A percentile compares a stretch with the other conserved stretches of the same genome.
These are phyloP conservation scores for Botrytis pseudocinerea DNA, from an alignment of 2,329 filamentous ascomycete species.

Conservation along the genomic window DNA sequence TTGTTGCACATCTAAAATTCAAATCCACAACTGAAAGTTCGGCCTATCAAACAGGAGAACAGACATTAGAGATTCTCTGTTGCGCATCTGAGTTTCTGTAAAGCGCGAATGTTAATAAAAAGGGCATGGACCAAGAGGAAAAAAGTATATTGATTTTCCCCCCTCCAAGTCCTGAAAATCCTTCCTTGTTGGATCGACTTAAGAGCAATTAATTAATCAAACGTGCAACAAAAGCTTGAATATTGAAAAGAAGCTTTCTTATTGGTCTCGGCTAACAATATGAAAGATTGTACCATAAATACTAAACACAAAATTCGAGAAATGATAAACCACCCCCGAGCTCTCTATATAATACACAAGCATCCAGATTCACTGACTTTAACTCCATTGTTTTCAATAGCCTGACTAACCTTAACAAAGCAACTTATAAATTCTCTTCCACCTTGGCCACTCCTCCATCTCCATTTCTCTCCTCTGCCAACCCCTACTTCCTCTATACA, in stretches of 20 bases:
- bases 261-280: not conserved
- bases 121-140: not conserved
- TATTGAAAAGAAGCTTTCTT: not conserved
- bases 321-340: not conserved
- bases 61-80: not conserved
- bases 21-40: not conserved
- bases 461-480: not conserved
- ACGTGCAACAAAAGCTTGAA: not conserved
- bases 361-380: not conserved
- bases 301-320: not conserved
- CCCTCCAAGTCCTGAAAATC: too few relatives aligned
- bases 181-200: not conserved
- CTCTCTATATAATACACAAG: not conserved
- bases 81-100: not conserved
- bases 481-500: constrained; percentile 69
- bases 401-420: not conserved
- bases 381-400: not conserved
- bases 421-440: constrained; percentile 9
- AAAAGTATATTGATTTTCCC: not conserved
- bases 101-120: not conserved
- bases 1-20: not conserved
- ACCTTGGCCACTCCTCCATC: not conserved
- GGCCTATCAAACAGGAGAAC: not conserved
- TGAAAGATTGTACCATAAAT: not conserved
- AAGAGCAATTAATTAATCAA: not conserved